Evolutionary conservation across 306 rosid species (phyloP), one percentile per base, ranked within the genome.

Genomic region (Pyrus betulifolia): DNA sequence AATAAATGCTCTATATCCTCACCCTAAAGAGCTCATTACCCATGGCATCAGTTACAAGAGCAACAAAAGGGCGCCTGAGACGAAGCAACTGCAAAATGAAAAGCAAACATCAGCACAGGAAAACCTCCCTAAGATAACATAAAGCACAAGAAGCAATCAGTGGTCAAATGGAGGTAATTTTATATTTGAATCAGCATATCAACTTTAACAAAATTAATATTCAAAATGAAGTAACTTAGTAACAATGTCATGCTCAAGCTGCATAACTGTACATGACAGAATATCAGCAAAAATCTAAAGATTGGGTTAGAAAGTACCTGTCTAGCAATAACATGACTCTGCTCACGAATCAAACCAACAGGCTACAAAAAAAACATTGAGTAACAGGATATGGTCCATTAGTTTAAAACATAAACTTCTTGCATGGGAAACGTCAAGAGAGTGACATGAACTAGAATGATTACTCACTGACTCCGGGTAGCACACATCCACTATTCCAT

Each of bases 401-500:
- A 25, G 35, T 75, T 64, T 27, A 35, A 67, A 74, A 49, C 52
- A n/a, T 30, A 22, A 42, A 49, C 28, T 23, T 28, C 30, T 58
- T 31, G 45, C 74, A 30, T 18, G 40, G 69, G 35, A 76, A 51
- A 75, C 73, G 70, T 44, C 38, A 70, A 51, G 73, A 72, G 66
- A 18, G 33, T 67, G 58, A 76, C 58, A 67, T 38, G 59, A 11
- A 46, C 74, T 51, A 75, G 76, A 79, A 71, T 52, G 79, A 80
- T 84, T 74, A 84, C 97, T 89, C 69, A 95, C 98, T 69, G 96
- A 84, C 72, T 92, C 87, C 45, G 98, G 97, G 88, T 89, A 92
- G 92, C 93, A 95, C 75, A 82, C 97, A 70, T 95, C 98, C 60
- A 95, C 93, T 69, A 95, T 78, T 74, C 89, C 98, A 88, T 95